Base-by-base conservation (phyloP, 352 stramenopile genomes). In the Thraustochytrium aureum region DNA sequence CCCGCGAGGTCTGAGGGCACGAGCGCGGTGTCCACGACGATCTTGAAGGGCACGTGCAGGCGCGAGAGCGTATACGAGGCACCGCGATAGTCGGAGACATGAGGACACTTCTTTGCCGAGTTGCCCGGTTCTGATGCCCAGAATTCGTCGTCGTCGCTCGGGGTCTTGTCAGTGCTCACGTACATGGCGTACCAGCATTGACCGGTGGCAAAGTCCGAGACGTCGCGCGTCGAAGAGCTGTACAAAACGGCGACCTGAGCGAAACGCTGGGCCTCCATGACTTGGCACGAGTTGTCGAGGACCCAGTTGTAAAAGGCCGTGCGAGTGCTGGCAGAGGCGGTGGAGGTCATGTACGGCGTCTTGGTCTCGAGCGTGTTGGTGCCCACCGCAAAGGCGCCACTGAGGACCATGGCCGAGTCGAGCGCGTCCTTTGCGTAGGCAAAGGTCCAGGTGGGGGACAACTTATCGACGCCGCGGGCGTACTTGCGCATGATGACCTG, bases 401-500 rank as follows among this genome's bases (percentile, higher is more conserved):
- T 52, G 39, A 79, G 56, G 50, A 79, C 54, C 32, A 79, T 52
- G 32, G 7, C 47, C 7, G 69, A 45, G 38, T 79, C 69, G 10
- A 26, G 30, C 7, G 14, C 35, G 20, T 26, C 54, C 4, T 79
- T 20, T 4, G 47, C 69, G 22, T 65, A 65, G 37, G 69, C n/a
- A 30, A 79, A 79, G 56, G 69, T 52, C 69, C 69, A 79, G n/a
- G 69, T 73, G 50, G 69, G 69, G 22, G 38, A 26, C 0, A 38
- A 30, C 20, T 52, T 12, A 32, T 79, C 69, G 50, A 64, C 39
- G 20, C 69, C 69, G 38, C 69, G 69, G 14, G 69, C 69, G 30
- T 50, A 79, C 59, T 79, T 79, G 56, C 69, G 69, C 69, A 79
- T 79, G 6, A 47, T 79, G 33, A 79, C 12, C 43, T 79, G 69